These are phyloP conservation scores for Micractinium conductrix DNA, from an alignment of 139 green algal genomes.

Conservation along the genomic window DNA sequence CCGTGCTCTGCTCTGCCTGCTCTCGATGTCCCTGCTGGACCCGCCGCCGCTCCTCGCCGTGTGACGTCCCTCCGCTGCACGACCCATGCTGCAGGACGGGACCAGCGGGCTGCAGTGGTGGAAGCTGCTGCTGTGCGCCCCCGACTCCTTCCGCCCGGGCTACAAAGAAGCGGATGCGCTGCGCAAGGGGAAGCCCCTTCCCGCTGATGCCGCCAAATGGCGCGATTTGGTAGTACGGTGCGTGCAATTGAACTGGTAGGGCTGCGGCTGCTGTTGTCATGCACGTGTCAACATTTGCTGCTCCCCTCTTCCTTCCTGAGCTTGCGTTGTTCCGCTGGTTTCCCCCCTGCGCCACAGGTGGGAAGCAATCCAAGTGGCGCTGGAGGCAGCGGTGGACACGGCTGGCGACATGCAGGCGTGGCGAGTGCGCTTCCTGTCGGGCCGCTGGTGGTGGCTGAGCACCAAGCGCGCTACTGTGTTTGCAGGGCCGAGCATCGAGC, in stretches of 20 bases:
- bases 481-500: neutral
- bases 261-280: too few relatives aligned
- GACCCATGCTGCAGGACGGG: neutral
- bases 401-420: neutral
- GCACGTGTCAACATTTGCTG: too few relatives aligned
- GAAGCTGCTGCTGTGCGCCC: slow-evolving; percentile 26
- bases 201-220: neutral
- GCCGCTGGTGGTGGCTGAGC: slow-evolving; percentile 25
- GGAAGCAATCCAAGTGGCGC: neutral
- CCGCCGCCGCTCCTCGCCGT: neutral
- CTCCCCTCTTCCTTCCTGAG: too few relatives aligned
- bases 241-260: neutral
- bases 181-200: neutral
- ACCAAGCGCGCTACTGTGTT: neutral
- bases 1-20: too few relatives aligned
- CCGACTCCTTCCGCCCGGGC: neutral
- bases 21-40: neutral
- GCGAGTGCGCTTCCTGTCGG: neutral
- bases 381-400: neutral
- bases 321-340: too few relatives aligned
- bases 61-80: neutral
- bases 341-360: neutral
- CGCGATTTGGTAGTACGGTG: slow-evolving; percentile 12
- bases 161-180: neutral
- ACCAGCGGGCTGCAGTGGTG: neutral